These are phyloP conservation scores for Vitellaria paradoxa DNA, from an alignment of 179 eudicot species.

Conservation along the genomic window DNA sequence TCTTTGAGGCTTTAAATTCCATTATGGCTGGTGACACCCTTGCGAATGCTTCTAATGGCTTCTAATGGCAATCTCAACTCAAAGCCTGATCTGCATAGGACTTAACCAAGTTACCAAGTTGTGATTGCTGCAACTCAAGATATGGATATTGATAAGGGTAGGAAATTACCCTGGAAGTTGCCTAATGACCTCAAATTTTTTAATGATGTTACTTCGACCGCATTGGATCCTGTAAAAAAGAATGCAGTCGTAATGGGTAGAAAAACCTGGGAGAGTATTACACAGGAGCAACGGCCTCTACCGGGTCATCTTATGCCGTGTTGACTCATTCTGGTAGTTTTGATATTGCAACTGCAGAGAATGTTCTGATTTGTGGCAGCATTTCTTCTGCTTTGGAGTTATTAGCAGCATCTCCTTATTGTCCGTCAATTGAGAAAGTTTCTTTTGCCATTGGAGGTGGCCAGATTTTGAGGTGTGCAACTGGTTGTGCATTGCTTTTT, in stretches of 20 bases:
- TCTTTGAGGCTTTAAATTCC: constrained; percentile 11
- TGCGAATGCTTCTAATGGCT: constrained; percentile 15
- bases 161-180: constrained; percentile 77
- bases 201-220: constrained; percentile 61
- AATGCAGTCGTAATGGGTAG: constrained; percentile 96
- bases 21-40: constrained; percentile 28
- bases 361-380: constrained; percentile 69
- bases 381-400: constrained; percentile 55
- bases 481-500: constrained; percentile 13
- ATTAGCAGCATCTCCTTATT: constrained; percentile 55
- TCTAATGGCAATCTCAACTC: constrained; percentile 17
- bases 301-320: constrained; percentile 79
- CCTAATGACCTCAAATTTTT: constrained; percentile 74
- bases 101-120: constrained; percentile 68
- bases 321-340: constrained; percentile 58
- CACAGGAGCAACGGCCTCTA: constrained; percentile 54
- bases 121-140: constrained; percentile 79
- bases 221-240: constrained; percentile 61
- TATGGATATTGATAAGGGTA: constrained; percentile 83
- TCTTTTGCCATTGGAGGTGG: constrained; percentile 92
- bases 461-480: constrained; percentile 59
- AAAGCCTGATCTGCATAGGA: constrained; percentile 28
- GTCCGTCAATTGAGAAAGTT: constrained; percentile 58
- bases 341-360: constrained; percentile 44
- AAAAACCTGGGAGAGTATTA: constrained; percentile 96